Conservation (phyloP, 2,329 filamentous ascomycete species). For the Calcarisporium arbuscula region DNA sequence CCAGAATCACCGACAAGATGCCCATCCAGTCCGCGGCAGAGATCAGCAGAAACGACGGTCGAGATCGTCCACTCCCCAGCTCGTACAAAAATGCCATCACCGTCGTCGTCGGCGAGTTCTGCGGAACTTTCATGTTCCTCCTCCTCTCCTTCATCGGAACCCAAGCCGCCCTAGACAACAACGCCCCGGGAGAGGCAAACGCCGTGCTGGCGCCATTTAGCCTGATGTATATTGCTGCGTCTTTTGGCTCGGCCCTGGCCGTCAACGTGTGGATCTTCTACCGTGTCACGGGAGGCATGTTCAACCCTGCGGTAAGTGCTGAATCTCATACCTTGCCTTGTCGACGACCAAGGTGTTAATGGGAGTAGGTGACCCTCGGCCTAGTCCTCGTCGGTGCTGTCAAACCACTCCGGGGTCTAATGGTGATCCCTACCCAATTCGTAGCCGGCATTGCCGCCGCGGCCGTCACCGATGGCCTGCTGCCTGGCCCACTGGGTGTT, state of each 20-base stretch:
- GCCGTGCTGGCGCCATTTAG: slow-evolving; percentile 25
- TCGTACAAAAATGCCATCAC: too few relatives aligned
- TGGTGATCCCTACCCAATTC: slow-evolving; percentile 52
- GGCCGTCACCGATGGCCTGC: slow-evolving; percentile 48
- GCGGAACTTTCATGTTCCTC: slow-evolving; percentile 48
- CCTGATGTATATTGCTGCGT: slow-evolving; percentile 42
- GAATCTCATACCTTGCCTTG: too few relatives aligned
- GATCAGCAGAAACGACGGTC: too few relatives aligned
- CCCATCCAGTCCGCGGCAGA: too few relatives aligned
- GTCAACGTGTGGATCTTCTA: slow-evolving; percentile 53
- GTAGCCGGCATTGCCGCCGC: slow-evolving; percentile 53
- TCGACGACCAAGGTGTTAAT: too few relatives aligned
- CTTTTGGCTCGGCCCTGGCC: slow-evolving; percentile 43
- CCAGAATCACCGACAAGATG: too few relatives aligned
- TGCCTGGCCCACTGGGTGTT: slow-evolving; percentile 52
- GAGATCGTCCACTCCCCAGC: too few relatives aligned
- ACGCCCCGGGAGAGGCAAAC: slow-evolving; percentile 17
- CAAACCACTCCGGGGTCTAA: slow-evolving; percentile 40
- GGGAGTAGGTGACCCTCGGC: slow-evolving; percentile 53
- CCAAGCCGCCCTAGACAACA: slow-evolving; percentile 29
- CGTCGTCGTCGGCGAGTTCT: slow-evolving; percentile 44
- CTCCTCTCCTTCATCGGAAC: slow-evolving; percentile 36
- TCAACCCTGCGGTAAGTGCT: slow-evolving; percentile 41
- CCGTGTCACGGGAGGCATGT: slow-evolving; percentile 45
- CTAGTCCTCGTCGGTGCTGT: slow-evolving; percentile 54